phyloP scores from a whole-genome alignment of 768 basidiomycete genomes.

The Xanthoconium stramineum region DNA sequence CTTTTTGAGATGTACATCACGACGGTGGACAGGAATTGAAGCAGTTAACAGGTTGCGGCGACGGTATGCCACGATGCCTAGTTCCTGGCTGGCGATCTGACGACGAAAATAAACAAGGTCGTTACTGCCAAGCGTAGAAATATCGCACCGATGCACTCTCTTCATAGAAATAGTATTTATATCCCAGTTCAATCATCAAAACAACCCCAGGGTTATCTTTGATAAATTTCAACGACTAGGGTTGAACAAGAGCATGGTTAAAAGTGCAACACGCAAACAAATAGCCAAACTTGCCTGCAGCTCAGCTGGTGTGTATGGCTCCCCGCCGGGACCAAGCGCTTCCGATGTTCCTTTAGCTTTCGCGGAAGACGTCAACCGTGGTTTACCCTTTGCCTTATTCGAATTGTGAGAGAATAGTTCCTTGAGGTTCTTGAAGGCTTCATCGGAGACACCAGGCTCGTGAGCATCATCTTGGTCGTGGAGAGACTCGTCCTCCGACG shows the following conservation, averaged over 20 bases:
- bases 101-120: slow-evolving; percentile 10
- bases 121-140: neutral
- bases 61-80: slow-evolving; percentile 72
- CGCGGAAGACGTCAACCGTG: slow-evolving; percentile 23
- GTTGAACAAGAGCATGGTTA: neutral
- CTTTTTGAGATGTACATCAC: slow-evolving; percentile 76
- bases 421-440: slow-evolving; percentile 45
- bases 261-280: neutral
- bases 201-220: slow-evolving; percentile 61
- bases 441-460: slow-evolving; percentile 42
- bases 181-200: slow-evolving; percentile 80
- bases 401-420: slow-evolving; percentile 43
- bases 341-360: slow-evolving; percentile 38
- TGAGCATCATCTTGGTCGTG: slow-evolving; percentile 25
- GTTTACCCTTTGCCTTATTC: slow-evolving; percentile 36
- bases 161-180: slow-evolving; percentile 80
- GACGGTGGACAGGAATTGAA: slow-evolving; percentile 66
- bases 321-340: slow-evolving; percentile 60
- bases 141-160: slow-evolving; percentile 71
- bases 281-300: slow-evolving; percentile 46
- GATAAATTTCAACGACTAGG: slow-evolving; percentile 49
- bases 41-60: slow-evolving; percentile 75
- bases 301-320: slow-evolving; percentile 75
- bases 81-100: slow-evolving; percentile 69
- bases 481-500: slow-evolving; percentile 22